Percentiles rank a stretch among this genome's conserved stretches.
phyloP scores from a whole-genome alignment of 495 filamentous ascomycete genomes.

The Daldinia bambusicola region DNA sequence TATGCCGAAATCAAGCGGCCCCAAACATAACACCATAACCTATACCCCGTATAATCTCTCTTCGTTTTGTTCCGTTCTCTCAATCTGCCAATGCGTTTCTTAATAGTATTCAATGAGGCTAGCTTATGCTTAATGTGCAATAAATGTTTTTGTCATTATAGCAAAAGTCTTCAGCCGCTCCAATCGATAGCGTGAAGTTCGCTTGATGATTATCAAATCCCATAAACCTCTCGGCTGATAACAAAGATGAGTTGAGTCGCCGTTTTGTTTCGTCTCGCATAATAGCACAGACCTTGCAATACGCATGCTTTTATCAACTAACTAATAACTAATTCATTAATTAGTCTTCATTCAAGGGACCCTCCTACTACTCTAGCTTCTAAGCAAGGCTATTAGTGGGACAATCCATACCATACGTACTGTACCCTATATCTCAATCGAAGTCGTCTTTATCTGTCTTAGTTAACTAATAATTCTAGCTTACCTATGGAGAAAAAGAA shows the following conservation, averaged over 20 bases:
- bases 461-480: not conserved
- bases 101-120: constrained; percentile 13
- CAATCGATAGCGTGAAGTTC: not conserved
- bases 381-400: not conserved
- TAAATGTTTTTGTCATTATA: not conserved
- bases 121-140: constrained; percentile 3
- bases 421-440: not conserved
- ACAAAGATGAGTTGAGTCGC: not conserved
- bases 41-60: constrained; percentile 38
- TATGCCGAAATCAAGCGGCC: not conserved
- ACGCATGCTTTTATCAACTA: not conserved
- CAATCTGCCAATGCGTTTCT: constrained; percentile 23
- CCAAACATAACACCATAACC: constrained; percentile 29
- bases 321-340: not conserved
- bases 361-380: not conserved
- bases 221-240: constrained; percentile 15
- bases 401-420: not conserved
- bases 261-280: constrained; percentile 33
- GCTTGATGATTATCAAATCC: constrained; percentile 1
- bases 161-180: constrained; percentile 4
- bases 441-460: not conserved
- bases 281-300: not conserved
- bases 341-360: not conserved
- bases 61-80: constrained; percentile 36
- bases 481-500: not conserved